Conservation (phyloP, 164 flowering plant genomes). For the Vitis cinerea region DNA sequence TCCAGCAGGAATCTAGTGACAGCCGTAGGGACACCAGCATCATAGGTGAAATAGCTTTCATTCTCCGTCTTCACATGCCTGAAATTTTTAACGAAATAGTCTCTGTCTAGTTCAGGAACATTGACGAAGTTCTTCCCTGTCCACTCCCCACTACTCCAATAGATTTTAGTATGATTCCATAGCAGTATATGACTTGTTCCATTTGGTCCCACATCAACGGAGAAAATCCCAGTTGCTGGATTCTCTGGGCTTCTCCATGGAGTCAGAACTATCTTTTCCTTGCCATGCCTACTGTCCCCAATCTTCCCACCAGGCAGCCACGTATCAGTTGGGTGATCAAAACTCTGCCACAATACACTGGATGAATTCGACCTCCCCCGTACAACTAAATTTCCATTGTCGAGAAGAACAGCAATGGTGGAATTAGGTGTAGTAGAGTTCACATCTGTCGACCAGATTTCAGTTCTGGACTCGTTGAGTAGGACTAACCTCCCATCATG, state of each 20-base stretch:
- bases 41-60: conserved; percentile 1
- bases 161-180: conserved; percentile 8
- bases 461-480: conserved; percentile 9
- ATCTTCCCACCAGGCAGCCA: conserved; percentile 22
- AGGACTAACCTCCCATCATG: conserved; percentile 23
- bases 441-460: conserved; percentile 31
- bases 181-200: conserved; percentile 4
- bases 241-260: conserved; percentile 22
- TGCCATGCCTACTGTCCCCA: conserved; percentile 9
- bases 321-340: conserved; percentile 22
- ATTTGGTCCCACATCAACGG: conserved; percentile 9
- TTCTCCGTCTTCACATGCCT: background rate
- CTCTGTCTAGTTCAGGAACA: background rate
- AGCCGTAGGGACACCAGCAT: background rate
- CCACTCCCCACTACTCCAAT: conserved; percentile 19
- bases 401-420: conserved; percentile 22
- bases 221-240: conserved; percentile 22
- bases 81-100: conserved; percentile 1
- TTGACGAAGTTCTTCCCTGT: conserved; percentile 10
- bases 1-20: background rate
- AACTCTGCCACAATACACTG: conserved; percentile 20
- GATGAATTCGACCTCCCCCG: conserved; percentile 9
- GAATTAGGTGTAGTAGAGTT: conserved; percentile 10
- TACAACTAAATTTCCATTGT: conserved; percentile 31
- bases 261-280: background rate